A percentile compares a stretch with the other conserved stretches of the same genome.
These are phyloP conservation scores for Hypoxylon crocopeplum DNA, from an alignment of 495 filamentous ascomycete species.

Conservation along the genomic window DNA sequence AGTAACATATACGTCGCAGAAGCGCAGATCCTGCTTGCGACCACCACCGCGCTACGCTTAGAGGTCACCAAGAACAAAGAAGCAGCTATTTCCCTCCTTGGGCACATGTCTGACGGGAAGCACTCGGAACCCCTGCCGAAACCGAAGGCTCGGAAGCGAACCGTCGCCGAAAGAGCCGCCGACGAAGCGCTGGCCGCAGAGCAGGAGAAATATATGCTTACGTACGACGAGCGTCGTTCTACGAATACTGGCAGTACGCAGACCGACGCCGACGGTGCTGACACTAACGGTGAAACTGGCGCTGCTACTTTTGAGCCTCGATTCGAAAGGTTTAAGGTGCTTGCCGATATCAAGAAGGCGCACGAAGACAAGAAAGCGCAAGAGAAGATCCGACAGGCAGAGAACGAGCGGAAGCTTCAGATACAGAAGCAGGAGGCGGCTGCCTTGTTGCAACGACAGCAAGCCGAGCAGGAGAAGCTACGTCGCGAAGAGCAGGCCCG, in stretches of 20 bases:
- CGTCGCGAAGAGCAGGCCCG: slow-evolving; percentile 46
- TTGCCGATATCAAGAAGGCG: slow-evolving; percentile 81
- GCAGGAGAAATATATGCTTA: slow-evolving; percentile 89
- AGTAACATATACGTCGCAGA: slow-evolving; percentile 76
- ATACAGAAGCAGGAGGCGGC: slow-evolving; percentile 54
- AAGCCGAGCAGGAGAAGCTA: slow-evolving; percentile 45
- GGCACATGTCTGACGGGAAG: slow-evolving; percentile 73
- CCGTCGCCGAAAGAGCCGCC: slow-evolving; percentile 89
- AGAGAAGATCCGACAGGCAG: slow-evolving; percentile 64
- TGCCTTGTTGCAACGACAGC: slow-evolving; percentile 41
- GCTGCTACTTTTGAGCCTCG: slow-evolving; percentile 77
- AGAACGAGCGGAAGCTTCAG: slow-evolving; percentile 69
- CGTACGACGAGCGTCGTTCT: slow-evolving; percentile 84
- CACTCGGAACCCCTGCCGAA: slow-evolving; percentile 77
- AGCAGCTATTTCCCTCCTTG: slow-evolving; percentile 71
- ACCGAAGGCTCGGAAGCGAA: slow-evolving; percentile 90
- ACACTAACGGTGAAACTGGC: slow-evolving; percentile 76
- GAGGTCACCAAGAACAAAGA: slow-evolving; percentile 72
- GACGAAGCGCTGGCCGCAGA: slow-evolving; percentile 91
- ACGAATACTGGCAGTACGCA: slow-evolving; percentile 63
- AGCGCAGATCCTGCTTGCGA: slow-evolving; percentile 69
- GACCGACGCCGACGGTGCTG: slow-evolving; percentile 65
- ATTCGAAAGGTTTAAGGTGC: slow-evolving; percentile 88
- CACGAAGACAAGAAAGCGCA: slow-evolving; percentile 75
- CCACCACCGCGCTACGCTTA: slow-evolving; percentile 76